phyloP scores from a whole-genome alignment of 2,329 filamentous ascomycete species.

The Colletotrichum sp. region DNA sequence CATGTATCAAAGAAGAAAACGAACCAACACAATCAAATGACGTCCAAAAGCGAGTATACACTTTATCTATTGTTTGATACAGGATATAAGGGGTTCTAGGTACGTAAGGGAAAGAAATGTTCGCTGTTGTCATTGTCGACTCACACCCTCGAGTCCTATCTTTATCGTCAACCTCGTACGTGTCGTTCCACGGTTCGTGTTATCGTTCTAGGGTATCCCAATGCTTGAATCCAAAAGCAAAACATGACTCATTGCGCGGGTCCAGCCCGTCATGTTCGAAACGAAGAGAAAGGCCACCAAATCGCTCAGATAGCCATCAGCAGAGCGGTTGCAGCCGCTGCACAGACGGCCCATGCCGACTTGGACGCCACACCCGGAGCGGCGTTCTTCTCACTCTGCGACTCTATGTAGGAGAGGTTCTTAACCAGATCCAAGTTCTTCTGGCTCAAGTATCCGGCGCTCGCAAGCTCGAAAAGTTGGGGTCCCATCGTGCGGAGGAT shows the following conservation, averaged over 20 bases:
- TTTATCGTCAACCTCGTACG: constrained; percentile 25
- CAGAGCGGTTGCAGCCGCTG: neutral
- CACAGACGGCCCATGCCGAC: neutral
- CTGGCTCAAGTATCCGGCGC: constrained; percentile 39
- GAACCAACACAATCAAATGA: no score
- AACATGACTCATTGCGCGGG: constrained; percentile 4
- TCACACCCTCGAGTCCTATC: neutral
- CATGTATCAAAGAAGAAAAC: neutral
- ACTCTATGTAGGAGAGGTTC: constrained; percentile 22
- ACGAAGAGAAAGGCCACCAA: neutral
- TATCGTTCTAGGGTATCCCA: constrained; percentile 21
- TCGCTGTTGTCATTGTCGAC: neutral
- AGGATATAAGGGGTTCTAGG: constrained; percentile 8
- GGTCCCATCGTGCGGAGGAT: constrained; percentile 57
- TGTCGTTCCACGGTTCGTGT: neutral
- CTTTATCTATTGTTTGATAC: neutral
- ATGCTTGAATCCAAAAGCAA: constrained; percentile 10
- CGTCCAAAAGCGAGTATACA: neutral
- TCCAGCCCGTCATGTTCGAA: constrained; percentile 14
- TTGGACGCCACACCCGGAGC: neutral
- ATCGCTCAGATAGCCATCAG: neutral
- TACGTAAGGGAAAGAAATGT: neutral
- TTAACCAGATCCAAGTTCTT: constrained; percentile 25
- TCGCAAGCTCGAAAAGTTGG: constrained; percentile 53
- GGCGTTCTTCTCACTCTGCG: constrained; percentile 18